Conservation (phyloP, 2,329 filamentous ascomycete species). For the Zelopaecilomyces penicillatus region DNA sequence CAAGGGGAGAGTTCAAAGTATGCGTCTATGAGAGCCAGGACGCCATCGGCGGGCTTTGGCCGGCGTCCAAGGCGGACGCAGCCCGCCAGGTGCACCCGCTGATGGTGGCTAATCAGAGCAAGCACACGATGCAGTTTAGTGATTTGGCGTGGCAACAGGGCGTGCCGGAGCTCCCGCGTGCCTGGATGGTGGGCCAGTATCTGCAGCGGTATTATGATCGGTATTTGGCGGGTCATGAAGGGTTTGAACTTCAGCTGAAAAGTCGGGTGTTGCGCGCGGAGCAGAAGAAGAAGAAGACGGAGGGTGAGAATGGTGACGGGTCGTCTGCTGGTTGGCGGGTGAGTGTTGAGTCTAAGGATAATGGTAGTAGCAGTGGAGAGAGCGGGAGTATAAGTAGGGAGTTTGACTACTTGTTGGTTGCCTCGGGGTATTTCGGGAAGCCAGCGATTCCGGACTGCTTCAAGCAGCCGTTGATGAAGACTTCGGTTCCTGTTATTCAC, state of each 20-base stretch:
- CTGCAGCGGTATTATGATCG: conserved; percentile 53
- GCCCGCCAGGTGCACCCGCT: conserved; percentile 52
- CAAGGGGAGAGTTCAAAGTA: conserved; percentile 51
- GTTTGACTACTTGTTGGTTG: conserved; percentile 66
- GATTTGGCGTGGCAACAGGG: conserved; percentile 62
- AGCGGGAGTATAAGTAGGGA: conserved; percentile 12
- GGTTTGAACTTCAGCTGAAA: conserved; percentile 40
- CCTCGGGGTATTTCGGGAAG: conserved; percentile 68
- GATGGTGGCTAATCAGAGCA: conserved; percentile 67
- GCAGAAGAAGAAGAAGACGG: conserved; percentile 11
- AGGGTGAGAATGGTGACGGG: conserved; percentile 5
- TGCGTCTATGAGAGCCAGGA: conserved; percentile 60
- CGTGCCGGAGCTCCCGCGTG: conserved; percentile 60
- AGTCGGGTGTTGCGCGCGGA: conserved; percentile 36
- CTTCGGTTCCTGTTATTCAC: conserved; percentile 49
- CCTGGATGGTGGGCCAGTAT: conserved; percentile 70
- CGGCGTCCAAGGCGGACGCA: conserved; percentile 40
- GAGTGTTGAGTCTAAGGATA: conserved; percentile 24
- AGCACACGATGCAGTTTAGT: conserved; percentile 64
- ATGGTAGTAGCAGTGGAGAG: conserved; percentile 25
- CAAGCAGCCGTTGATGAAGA: conserved; percentile 15
- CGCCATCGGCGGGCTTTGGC: conserved; percentile 73
- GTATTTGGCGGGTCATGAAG: conserved; percentile 40
- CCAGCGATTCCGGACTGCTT: conserved; percentile 42
- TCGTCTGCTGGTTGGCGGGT: conserved; percentile 36